Evolutionary conservation across 768 basidiomycete genomes (phyloP).

Genomic region (Clitopilus hobsonii): DNA sequence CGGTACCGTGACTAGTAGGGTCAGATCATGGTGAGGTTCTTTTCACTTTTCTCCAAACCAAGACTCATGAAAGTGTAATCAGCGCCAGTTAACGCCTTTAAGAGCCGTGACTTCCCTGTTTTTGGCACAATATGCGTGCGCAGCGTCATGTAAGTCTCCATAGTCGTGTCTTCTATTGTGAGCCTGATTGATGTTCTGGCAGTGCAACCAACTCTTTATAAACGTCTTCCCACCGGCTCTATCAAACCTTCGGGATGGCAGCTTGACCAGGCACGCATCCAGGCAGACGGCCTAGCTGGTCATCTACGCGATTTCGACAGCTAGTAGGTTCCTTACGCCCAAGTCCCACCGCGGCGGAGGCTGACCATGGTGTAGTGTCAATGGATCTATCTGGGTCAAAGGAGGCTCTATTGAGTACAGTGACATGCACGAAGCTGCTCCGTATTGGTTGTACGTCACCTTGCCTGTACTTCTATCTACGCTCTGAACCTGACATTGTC

Average conservation of each 20-base stretch:
- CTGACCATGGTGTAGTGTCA: conserved; percentile 31
- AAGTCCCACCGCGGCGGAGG: too few relatives aligned
- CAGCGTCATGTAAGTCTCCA: neutral
- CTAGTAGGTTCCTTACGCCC: conserved; percentile 27
- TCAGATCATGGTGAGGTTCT: neutral
- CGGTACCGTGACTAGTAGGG: too few relatives aligned
- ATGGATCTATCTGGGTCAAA: conserved; percentile 38
- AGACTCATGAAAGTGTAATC: neutral
- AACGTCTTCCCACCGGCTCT: conserved; percentile 27
- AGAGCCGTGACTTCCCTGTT: neutral
- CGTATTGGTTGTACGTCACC: conserved; percentile 38
- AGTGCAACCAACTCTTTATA: conserved; percentile 27
- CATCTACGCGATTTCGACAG: conserved; percentile 35
- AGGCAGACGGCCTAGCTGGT: conserved; percentile 35
- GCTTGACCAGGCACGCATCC: conserved; percentile 33
- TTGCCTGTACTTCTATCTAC: neutral
- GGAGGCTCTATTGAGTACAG: conserved; percentile 39
- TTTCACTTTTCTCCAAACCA: too few relatives aligned
- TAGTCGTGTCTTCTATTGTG: too few relatives aligned
- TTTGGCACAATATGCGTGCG: neutral
- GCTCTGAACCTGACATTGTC: neutral
- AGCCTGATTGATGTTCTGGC: too few relatives aligned
- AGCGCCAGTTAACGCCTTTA: neutral
- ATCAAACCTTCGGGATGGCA: conserved; percentile 37
- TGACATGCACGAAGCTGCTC: conserved; percentile 38